Conservation (phyloP, 352 stramenopile species). For the Phytophthora syringae region DNA sequence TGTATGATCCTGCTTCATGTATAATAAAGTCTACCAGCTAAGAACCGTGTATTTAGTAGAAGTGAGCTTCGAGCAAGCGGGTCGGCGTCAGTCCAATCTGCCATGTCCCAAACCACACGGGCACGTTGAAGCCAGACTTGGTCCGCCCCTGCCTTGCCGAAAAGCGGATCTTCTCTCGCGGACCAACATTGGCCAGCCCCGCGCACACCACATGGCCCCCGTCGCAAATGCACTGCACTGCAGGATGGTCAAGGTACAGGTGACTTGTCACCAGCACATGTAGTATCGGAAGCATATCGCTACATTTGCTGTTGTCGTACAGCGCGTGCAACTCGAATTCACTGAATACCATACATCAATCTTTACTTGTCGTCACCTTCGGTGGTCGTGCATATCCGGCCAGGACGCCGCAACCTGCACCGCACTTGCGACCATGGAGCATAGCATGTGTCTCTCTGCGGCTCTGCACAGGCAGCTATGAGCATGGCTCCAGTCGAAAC, state of each 20-base stretch:
- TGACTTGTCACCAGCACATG: no score
- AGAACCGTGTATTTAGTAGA: no score
- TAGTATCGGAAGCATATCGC: no score
- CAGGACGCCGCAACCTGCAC: constrained; percentile 21
- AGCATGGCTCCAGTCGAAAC: constrained; percentile 28
- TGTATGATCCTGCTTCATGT: no score
- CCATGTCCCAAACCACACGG: constrained; percentile 31
- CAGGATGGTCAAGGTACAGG: background rate
- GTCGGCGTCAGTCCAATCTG: constrained; percentile 18
- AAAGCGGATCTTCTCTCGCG: constrained; percentile 18
- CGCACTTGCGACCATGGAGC: constrained; percentile 11
- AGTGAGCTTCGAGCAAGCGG: constrained; percentile 1
- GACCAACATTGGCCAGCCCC: constrained; percentile 20
- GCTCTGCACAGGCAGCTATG: constrained; percentile 20
- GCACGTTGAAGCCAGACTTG: constrained; percentile 24
- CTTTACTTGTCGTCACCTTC: constrained; percentile 3
- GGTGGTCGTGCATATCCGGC: constrained; percentile 10
- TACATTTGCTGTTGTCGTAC: background rate
- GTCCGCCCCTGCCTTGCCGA: no score
- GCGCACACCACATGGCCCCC: constrained; percentile 23
- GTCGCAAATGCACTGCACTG: constrained; percentile 21
- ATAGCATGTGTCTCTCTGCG: constrained; percentile 23
- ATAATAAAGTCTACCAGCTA: no score
- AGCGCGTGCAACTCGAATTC: no score
- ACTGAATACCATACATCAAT: no score